Base-by-base conservation (phyloP, 2,329 filamentous ascomycete genomes). In the Aspergillus sp. region DNA sequence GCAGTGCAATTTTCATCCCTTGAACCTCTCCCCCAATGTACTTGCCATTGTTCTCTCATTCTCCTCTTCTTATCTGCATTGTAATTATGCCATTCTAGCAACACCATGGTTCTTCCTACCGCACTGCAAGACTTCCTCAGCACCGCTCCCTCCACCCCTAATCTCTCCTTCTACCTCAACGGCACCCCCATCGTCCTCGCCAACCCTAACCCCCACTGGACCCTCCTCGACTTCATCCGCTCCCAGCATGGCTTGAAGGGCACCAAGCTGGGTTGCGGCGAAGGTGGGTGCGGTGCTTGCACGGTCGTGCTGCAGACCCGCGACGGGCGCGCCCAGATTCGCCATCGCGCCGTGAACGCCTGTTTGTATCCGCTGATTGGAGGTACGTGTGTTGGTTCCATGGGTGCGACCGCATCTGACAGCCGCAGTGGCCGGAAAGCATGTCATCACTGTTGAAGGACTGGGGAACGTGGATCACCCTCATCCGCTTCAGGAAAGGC, bases 401-500 rank as follows among this genome's bases (percentile, higher is more conserved):
- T 54, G 51, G 51, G 21, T 41, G 10, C 38, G 21, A 13, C 10
- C 39, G 42, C 8, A 25, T 8, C 44, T 49, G 44, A 49, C 44
- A 49, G 44, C 17, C 6, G n/a, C 21, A 65, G 85, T 96, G 32
- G 91, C 96, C 72, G 92, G 92, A 51, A 96, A 96, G 73, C 92
- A 96, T 82, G 90, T 96, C 70, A 92, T 96, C 74, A 96, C 92
- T 7, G 87, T 96, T 49, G 92, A 96, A 77, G 92, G 92, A 11
- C 93, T 96, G 66, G 92, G 92, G 11, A 91, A 88, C 70, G 87
- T 90, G 19, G 87, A 92, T 72, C 84, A 82, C 39, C 92, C 92
- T 8, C 92, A 96, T 78, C 90, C 92, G 2, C 81, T 88, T 2
- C 92, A 96, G 73, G 91, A 96, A 77, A 84, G 92, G 38, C 89